Evolutionary conservation across 345 rosid genomes (phyloP), one percentile per base, ranked within the genome.

Genomic region (Hibiscus tridactylites): DNA sequence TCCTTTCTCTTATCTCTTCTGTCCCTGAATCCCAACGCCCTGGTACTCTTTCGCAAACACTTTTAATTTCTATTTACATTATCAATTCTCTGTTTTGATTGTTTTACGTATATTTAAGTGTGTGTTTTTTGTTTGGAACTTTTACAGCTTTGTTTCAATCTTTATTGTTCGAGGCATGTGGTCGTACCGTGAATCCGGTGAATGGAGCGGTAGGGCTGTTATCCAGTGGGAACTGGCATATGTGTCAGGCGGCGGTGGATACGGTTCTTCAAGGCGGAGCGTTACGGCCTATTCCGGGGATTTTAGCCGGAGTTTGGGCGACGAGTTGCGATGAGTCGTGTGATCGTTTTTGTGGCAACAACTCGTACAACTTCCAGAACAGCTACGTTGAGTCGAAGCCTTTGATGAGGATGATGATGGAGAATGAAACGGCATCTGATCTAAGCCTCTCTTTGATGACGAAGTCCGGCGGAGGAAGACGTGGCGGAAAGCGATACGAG

Each of bases 111-210:
- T 19, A 6, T 35, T 60, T 60, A n/a, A 21, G 5, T 17, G 39
- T 29, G 33, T 61, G 44, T 16, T 46, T 24, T 11, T 9, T 58
- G 3, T 72, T 39, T 6, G 44, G 21, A 6, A 33, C 61, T 65
- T 39, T 70, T 39, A 11, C 59, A 87, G 91, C 80, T 76, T 73
- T 87, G 84, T 85, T 83, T 71, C 87, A 87, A 52, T 87, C 91
- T 15, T 78, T 87, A 63, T 71, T 87, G 67, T 85, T 77, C 33
- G 91, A 87, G 75, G 88, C 88, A 10, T 87, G 91, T 50, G 91
- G 88, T n/a, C 74, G 91, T 3, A 83, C 91, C 24, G 86, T 87
- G 42, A 87, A 85, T 76, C 88, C 87, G 3, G 87, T 87, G 10
- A 83, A 82, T 62, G 91, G 91, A 70, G 87, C 85, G 35, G 87